A percentile compares a stretch with the other conserved stretches of the same genome.
phyloP scores from a whole-genome alignment of 2,329 filamentous ascomycete genomes.

The Ceratocystis albifundus region DNA sequence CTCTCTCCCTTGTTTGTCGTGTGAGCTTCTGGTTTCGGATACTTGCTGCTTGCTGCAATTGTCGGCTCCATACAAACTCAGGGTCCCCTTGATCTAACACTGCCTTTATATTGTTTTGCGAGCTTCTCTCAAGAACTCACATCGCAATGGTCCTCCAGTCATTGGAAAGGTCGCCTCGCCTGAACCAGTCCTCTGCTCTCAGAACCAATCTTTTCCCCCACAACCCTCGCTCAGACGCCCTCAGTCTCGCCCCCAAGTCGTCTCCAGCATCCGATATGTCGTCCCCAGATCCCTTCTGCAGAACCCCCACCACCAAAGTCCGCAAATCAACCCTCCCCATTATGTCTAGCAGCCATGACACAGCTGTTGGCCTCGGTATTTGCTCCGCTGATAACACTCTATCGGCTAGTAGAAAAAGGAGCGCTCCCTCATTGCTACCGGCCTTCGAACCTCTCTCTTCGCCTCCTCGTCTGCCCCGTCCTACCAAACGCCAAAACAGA shows the following conservation, averaged over 20 bases:
- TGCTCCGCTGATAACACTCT: background rate
- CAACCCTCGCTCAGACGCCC: background rate
- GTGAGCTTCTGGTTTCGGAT: background rate
- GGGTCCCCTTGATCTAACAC: background rate
- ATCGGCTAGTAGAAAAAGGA: slow-evolving; percentile 40
- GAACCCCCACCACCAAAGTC: background rate
- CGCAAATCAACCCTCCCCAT: background rate
- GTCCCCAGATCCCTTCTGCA: background rate
- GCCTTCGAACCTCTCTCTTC: slow-evolving; percentile 72
- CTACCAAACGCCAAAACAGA: slow-evolving; percentile 51
- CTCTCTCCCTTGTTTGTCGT: background rate
- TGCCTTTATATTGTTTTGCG: background rate
- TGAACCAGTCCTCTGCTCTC: slow-evolving; percentile 2
- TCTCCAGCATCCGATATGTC: slow-evolving; percentile 2
- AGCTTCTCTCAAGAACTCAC: background rate
- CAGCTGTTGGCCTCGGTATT: background rate
- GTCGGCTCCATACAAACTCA: background rate
- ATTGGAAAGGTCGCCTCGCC: slow-evolving; percentile 4
- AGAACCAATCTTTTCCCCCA: background rate
- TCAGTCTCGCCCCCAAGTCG: background rate
- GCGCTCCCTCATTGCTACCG: slow-evolving; percentile 58
- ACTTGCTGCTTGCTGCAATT: background rate
- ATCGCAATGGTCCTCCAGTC: slow-evolving; percentile 7
- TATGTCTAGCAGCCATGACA: background rate
- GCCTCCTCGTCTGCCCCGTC: slow-evolving; percentile 58